Evolutionary conservation across 2,329 filamentous ascomycete species (phyloP).

Genomic region (Sporothrix schenckii): DNA sequence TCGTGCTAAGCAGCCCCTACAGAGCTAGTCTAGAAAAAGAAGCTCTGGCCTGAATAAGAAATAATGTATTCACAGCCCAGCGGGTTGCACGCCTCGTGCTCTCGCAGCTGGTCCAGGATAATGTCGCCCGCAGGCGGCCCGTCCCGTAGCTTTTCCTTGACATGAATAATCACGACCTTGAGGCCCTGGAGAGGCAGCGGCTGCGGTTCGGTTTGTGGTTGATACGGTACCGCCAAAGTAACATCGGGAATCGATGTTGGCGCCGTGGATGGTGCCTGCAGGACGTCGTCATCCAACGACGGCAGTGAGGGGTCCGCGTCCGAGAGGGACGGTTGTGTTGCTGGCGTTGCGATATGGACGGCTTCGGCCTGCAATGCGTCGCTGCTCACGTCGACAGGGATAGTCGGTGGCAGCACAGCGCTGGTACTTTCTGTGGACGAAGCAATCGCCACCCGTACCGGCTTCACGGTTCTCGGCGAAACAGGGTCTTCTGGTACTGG

Average conservation of each 20-base stretch:
- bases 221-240: slow-evolving; percentile 1
- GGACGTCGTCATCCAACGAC: background rate
- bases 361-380: slow-evolving; percentile 36
- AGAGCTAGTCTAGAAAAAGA: slow-evolving; percentile 48
- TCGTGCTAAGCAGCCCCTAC: background rate
- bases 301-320: slow-evolving; percentile 19
- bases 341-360: slow-evolving; percentile 53
- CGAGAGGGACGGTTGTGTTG: slow-evolving; percentile 46
- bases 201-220: slow-evolving; percentile 23
- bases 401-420: background rate
- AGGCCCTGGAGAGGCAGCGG: slow-evolving; percentile 66
- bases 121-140: slow-evolving; percentile 64
- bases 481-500: slow-evolving; percentile 50
- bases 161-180: slow-evolving; percentile 85
- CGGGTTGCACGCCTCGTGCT: slow-evolving; percentile 64
- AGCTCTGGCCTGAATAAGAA: slow-evolving; percentile 65
- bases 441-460: slow-evolving; percentile 34
- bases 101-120: slow-evolving; percentile 70
- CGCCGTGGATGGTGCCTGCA: background rate
- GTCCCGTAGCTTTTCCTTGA: slow-evolving; percentile 84
- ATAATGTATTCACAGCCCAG: slow-evolving; percentile 82
- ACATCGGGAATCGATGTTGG: slow-evolving; percentile 26
- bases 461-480: slow-evolving; percentile 54
- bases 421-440: slow-evolving; percentile 30
- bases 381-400: background rate